A percentile compares a stretch with the other conserved stretches of the same genome.
Evolutionary conservation across 2,329 filamentous ascomycete species (phyloP).

Genomic region (Acarospora socialis): DNA sequence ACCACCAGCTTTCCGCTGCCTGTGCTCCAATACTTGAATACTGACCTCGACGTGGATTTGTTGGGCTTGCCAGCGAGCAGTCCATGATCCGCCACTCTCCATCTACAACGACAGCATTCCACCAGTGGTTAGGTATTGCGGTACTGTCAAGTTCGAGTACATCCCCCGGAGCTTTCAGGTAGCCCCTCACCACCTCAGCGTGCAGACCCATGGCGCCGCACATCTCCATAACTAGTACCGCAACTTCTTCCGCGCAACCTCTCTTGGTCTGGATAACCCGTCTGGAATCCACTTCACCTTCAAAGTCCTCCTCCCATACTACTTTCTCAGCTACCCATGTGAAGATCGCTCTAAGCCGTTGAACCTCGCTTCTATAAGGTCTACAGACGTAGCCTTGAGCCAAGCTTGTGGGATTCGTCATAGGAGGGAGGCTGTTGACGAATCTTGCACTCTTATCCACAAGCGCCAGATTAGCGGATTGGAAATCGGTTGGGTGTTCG

Average conservation of each 20-base stretch:
- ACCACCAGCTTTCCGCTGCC: conserved; percentile 79
- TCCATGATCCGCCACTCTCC: conserved; percentile 95
- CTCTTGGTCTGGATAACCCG: conserved; percentile 72
- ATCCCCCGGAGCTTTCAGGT: conserved; percentile 82
- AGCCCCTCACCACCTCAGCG: conserved; percentile 76
- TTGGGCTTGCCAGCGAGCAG: conserved; percentile 79
- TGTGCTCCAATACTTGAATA: conserved; percentile 62
- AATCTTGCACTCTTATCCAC: conserved; percentile 96
- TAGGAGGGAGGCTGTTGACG: conserved; percentile 65
- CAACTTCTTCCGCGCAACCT: conserved; percentile 80
- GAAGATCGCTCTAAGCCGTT: conserved; percentile 85
- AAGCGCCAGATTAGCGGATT: conserved; percentile 61
- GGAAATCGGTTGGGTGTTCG: conserved; percentile 68
- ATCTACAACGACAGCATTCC: conserved; percentile 89
- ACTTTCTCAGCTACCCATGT: conserved; percentile 96
- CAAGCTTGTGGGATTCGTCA: conserved; percentile 65
- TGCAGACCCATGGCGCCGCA: conserved; percentile 77
- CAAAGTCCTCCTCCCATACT: conserved; percentile 87
- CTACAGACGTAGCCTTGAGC: conserved; percentile 88
- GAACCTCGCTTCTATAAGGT: conserved; percentile 86
- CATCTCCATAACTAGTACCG: conserved; percentile 80
- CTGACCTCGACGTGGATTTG: conserved; percentile 62
- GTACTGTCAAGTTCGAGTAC: conserved; percentile 64
- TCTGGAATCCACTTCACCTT: conserved; percentile 63
- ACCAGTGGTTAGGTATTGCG: conserved; percentile 89